Evolutionary conservation across 257 asterid species (phyloP).

Genomic region (Striga asiatica): DNA sequence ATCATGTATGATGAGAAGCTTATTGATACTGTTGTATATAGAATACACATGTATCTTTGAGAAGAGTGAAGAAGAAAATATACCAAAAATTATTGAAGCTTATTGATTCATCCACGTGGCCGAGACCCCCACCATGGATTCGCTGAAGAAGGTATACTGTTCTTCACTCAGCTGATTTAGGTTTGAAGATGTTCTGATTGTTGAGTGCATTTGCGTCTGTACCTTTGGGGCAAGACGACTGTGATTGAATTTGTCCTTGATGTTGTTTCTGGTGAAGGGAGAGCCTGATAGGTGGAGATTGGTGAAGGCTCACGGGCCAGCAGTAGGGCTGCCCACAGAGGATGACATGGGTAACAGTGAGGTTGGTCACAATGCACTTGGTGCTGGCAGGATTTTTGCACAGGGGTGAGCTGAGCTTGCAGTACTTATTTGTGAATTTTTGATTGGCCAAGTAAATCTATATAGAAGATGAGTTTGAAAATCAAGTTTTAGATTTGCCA

Average conservation of each 20-base stretch:
- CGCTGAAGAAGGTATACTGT: slow-evolving; percentile 58
- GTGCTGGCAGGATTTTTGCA: slow-evolving; percentile 95
- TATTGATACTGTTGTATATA: no score
- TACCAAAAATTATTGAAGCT: no score
- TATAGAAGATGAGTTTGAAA: not conserved
- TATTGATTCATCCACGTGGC: slow-evolving; percentile 89
- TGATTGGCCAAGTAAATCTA: not conserved
- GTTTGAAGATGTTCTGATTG: not conserved
- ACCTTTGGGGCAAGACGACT: not conserved
- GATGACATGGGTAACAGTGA: slow-evolving; percentile 99
- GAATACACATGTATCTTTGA: no score
- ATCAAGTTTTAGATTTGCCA: not conserved
- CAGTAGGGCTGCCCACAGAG: slow-evolving; percentile 93
- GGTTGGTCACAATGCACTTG: slow-evolving; percentile 99
- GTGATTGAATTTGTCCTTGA: not conserved
- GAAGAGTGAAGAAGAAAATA: no score
- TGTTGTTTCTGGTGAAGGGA: slow-evolving; percentile 43
- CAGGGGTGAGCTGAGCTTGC: slow-evolving; percentile 82
- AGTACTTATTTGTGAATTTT: not conserved
- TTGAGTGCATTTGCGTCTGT: not conserved
- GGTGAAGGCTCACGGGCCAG: slow-evolving; percentile 87
- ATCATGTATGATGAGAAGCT: no score
- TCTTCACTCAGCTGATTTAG: not conserved
- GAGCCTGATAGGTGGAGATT: slow-evolving; percentile 95
- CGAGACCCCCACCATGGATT: slow-evolving; percentile 95